Base-by-base conservation (phyloP, 1,139 yeast genomes). In the Yamadazyma diddensiae region DNA sequence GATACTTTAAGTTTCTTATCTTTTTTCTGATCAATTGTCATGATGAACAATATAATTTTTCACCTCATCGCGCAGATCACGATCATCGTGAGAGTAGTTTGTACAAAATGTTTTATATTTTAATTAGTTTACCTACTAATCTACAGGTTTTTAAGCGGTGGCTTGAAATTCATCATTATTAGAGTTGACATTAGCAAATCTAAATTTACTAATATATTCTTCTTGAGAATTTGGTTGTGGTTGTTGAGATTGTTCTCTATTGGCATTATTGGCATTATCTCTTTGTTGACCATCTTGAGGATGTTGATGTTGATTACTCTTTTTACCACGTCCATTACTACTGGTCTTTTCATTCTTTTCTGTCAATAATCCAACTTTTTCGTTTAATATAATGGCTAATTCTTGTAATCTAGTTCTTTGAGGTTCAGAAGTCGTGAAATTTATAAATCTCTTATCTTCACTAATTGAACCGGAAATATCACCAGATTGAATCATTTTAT, bases 301-400 rank as follows among this genome's bases (percentile, higher is more conserved):
- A 38, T 52, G 63, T 26, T 48, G 53, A 37, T 52, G 62, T 25
- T 48, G 52, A 19, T 54, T 55, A 40, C 47, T 62, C 50, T 65
- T 68, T 53, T 65, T 65, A 39, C 70, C 67, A 52, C 76, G 79
- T 33, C 90, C 90, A 49, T 86, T 84, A 31, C 85, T 75, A 39
- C 86, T 82, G 34, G 87, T 75, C 60, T 87, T 79, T 62, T 86
- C 95, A 54, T 86, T 86, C 69, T 86, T 79, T 58, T 87, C 96
- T 34, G 84, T 76, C 46, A 87, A 73, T 53, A 82, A 79, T 39
- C 77, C 77, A 31, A 85, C 86, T 72, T 86, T 88, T 49, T 92
- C 97, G 47, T 90, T 84, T 67, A 94, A 73, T 34, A 82, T 77
- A 46, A 87, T 73, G 15, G 97, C 95, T 55, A 90, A 77, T 55